phyloP scores from a whole-genome alignment of 108 stramenopile species.

The Nannochloropsis salina region DNA sequence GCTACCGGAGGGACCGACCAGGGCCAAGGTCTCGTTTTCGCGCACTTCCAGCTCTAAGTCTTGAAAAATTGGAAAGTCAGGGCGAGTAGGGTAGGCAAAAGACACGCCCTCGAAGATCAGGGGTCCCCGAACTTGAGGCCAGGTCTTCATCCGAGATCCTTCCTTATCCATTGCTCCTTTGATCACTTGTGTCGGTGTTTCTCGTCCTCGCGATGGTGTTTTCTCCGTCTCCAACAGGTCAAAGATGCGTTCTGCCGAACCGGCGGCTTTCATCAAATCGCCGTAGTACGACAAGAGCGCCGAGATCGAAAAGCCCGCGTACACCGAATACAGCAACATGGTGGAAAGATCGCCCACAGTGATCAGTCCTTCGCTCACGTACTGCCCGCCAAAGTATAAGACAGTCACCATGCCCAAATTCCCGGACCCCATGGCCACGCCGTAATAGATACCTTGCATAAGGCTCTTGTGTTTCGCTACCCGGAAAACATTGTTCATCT shows the following conservation, averaged over 20 bases:
- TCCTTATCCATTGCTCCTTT: neutral
- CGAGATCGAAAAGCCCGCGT: neutral
- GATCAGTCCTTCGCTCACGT: slow-evolving; percentile 39
- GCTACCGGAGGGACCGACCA: slow-evolving; percentile 81
- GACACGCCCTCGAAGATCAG: neutral
- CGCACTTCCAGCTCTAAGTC: slow-evolving; percentile 63
- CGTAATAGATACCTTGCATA: neutral
- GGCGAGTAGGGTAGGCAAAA: neutral
- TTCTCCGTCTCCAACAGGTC: slow-evolving; percentile 24
- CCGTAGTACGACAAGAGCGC: neutral
- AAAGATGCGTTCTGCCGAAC: slow-evolving; percentile 38
- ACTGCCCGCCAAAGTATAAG: slow-evolving; percentile 42
- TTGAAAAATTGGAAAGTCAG: slow-evolving; percentile 55
- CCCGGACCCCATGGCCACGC: neutral
- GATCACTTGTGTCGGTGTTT: neutral
- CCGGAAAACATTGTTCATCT: slow-evolving; percentile 2
- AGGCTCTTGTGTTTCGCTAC: neutral
- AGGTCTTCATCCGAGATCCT: neutral
- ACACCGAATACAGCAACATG: slow-evolving; percentile 23
- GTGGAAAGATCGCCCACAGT: slow-evolving; percentile 27
- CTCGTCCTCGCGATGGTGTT: neutral
- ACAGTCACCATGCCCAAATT: slow-evolving; percentile 41
- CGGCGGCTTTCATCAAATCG: slow-evolving; percentile 24
- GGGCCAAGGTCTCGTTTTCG: slow-evolving; percentile 72
- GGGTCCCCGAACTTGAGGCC: neutral